Conservation (phyloP, 1,284 basidiomycete genomes). For the Tremellales sp. region DNA sequence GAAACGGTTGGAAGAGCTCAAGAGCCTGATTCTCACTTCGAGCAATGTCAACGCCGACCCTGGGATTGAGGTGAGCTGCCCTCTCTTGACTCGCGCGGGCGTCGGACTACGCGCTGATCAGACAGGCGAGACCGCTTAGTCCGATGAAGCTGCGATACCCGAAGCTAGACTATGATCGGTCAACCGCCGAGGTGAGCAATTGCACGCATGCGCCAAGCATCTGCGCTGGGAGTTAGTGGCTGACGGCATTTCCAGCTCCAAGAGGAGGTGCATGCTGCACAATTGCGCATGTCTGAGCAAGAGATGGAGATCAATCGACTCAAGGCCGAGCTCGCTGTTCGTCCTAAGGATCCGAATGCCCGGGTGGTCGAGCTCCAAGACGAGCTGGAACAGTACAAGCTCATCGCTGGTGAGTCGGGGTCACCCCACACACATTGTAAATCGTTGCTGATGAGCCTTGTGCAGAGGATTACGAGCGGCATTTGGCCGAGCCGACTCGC, state of each 20-base stretch:
- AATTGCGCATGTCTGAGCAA: conserved; percentile 69
- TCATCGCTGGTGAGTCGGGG: conserved; percentile 40
- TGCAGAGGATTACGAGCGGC: conserved; percentile 46
- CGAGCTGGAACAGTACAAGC: conserved; percentile 39
- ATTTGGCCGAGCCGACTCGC: conserved; percentile 63
- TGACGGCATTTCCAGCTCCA: conserved; percentile 57
- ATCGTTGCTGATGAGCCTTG: too few relatives aligned
- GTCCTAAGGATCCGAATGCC: conserved; percentile 37
- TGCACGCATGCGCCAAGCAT: background rate
- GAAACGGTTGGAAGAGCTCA: conserved; percentile 73
- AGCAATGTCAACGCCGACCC: conserved; percentile 67
- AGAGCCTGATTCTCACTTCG: conserved; percentile 79
- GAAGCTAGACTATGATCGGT: conserved; percentile 68
- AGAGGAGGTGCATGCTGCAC: conserved; percentile 73
- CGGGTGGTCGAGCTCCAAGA: conserved; percentile 43
- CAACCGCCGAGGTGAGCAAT: conserved; percentile 64
- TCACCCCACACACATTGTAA: conserved; percentile 1
- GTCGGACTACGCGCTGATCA: conserved; percentile 4
- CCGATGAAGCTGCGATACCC: conserved; percentile 62
- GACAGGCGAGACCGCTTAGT: conserved; percentile 65
- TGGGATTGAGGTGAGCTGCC: conserved; percentile 6
- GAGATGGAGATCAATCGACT: conserved; percentile 64
- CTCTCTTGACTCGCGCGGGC: background rate
- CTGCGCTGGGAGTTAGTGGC: background rate
- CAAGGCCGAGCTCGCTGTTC: conserved; percentile 40